Conservation (phyloP, 805 yeast genomes). For the Spathaspora passalidarum region DNA sequence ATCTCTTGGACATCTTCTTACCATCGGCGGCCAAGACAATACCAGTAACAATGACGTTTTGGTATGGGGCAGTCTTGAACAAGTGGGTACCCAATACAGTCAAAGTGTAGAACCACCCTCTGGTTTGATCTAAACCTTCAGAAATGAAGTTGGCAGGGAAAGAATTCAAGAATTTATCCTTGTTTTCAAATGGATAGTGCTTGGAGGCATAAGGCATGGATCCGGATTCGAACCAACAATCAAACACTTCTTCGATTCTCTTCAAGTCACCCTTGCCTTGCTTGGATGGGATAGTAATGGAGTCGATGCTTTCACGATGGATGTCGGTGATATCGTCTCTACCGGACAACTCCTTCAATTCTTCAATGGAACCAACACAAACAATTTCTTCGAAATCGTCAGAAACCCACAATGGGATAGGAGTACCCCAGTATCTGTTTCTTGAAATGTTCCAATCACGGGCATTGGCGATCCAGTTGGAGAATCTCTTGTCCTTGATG, state of each 20-base stretch:
- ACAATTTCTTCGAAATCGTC: constrained; percentile 92
- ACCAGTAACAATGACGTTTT: constrained; percentile 95
- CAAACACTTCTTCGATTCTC: constrained; percentile 96
- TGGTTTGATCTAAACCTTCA: constrained; percentile 98
- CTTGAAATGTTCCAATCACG: constrained; percentile 99
- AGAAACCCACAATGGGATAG: constrained; percentile 95
- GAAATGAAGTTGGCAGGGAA: constrained; percentile 98
- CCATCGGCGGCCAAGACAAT: constrained; percentile 97
- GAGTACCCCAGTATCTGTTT: constrained; percentile 99
- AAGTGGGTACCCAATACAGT: constrained; percentile 94
- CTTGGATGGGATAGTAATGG: constrained; percentile 88
- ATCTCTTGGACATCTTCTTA: constrained; percentile 97
- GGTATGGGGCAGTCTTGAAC: constrained; percentile 88
- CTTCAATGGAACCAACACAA: constrained; percentile 88
- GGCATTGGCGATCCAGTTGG: constrained; percentile 98
- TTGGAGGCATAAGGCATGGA: constrained; percentile 98
- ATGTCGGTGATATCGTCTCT: constrained; percentile 77
- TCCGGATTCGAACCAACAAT: constrained; percentile 99
- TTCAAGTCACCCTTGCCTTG: constrained; percentile 82
- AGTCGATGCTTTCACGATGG: constrained; percentile 91
- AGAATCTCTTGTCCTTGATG: constrained; percentile 91
- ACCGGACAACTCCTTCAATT: constrained; percentile 83
- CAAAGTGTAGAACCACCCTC: constrained; percentile 99
- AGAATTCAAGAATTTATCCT: constrained; percentile 62
- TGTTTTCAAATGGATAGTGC: constrained; percentile 93